Evolutionary conservation across 2,329 filamentous ascomycete species (phyloP).

Genomic region (Talaromyces sp.): DNA sequence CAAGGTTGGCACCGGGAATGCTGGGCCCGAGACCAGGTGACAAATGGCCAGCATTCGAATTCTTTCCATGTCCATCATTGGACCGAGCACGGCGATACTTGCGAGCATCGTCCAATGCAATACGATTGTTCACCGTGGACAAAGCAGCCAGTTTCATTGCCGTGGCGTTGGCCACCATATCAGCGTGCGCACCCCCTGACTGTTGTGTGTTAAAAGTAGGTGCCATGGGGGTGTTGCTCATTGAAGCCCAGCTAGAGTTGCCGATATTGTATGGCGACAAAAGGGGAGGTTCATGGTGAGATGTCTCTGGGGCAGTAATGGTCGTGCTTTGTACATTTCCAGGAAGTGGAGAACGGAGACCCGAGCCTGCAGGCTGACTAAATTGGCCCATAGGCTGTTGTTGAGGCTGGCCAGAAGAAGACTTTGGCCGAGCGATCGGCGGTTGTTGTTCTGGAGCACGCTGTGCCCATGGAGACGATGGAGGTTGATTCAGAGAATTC

Average conservation of each 20-base stretch:
- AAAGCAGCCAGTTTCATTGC: conserved; percentile 97
- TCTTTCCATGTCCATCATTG: conserved; percentile 60
- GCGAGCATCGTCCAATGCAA: conserved; percentile 91
- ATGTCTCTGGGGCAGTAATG: conserved; percentile 64
- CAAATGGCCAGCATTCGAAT: conserved; percentile 47
- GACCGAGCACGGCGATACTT: conserved; percentile 92
- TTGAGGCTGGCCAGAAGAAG: conserved; percentile 57
- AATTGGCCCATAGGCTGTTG: conserved; percentile 84
- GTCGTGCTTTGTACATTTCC: conserved; percentile 78
- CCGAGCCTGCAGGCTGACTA: conserved; percentile 69
- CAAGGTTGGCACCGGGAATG: conserved; percentile 67
- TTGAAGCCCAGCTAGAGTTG: conserved; percentile 95
- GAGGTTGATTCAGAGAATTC: conserved; percentile 57
- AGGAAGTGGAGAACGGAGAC: conserved; percentile 73
- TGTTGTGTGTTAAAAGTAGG: conserved; percentile 65
- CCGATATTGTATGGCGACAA: conserved; percentile 73
- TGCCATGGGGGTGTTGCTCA: conserved; percentile 96
- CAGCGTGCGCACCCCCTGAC: conserved; percentile 64
- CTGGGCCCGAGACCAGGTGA: conserved; percentile 61
- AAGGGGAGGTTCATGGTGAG: conserved; percentile 65
- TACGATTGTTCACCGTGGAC: conserved; percentile 96
- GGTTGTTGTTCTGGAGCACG: conserved; percentile 44
- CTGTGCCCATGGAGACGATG: conserved; percentile 75
- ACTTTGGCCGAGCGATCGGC: conserved; percentile 64
- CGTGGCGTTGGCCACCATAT: conserved; percentile 98